Evolutionary conservation across 1,139 yeast genomes (phyloP), one percentile per base, ranked within the genome.

Genomic region (Nakaseomyces bracarensis): DNA sequence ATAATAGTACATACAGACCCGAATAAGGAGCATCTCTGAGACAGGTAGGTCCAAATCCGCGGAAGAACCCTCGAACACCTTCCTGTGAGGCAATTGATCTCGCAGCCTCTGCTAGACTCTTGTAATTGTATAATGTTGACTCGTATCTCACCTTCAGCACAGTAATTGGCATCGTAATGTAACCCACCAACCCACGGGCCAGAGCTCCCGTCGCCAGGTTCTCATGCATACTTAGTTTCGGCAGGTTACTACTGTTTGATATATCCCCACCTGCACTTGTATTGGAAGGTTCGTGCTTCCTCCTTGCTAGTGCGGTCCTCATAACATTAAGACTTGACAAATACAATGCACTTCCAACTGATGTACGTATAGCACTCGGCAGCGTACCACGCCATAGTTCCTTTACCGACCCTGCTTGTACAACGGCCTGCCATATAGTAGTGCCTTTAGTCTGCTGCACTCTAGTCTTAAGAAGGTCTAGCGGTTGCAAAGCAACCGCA

Each of bases 11-110:
- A 57, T 91, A 91, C 6, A 91, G 60, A 1, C 98, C 98, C 3
- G 98, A 96, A 61, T 91, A 85, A 1, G 98, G 98, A 36, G 96
- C 93, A 63, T 91, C 98, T 48, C 98, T 67, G 14, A 87, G 74
- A 49, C 83, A 74, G 0, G 98, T 91, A 3, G 94, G 95, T 3
- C 83, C 77, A 51, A 83, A 82, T 1, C 98, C 98, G 46, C 76
- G 73, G 60, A 87, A 87, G 57, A 89, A 87, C 23, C 95, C 93
- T 16, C 64, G 60, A 1, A 77, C 18, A 1, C 84, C 78, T 44
- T 74, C 72, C 2, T 61, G 58, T 11, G 53, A 44, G 45, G 73
- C 78, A 3, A 87, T 82, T 10, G 77, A 76, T 33, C 58, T 65
- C 1, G 75, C 60, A 0, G 95, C 93, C 38, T 77, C 80, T 23